phyloP scores from a whole-genome alignment of 257 asterid genomes.

The Solanum chilense region DNA sequence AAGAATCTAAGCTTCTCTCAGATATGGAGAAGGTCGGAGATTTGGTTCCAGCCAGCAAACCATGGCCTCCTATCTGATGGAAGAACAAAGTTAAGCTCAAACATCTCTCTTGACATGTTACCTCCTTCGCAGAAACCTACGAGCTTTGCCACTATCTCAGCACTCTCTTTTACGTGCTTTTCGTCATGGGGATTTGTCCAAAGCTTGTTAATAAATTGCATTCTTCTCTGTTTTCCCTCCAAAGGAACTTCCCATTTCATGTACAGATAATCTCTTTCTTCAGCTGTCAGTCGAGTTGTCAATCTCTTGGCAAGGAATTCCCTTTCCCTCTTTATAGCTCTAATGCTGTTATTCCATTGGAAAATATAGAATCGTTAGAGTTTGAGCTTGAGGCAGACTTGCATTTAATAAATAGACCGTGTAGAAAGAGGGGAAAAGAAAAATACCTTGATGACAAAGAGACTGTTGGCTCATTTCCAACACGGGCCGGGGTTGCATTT shows the following conservation, averaged over 20 bases:
- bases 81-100: slow-evolving; percentile 75
- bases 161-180: slow-evolving; percentile 68
- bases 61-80: slow-evolving; percentile 82
- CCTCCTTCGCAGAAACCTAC: slow-evolving; percentile 77
- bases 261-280: slow-evolving; percentile 75
- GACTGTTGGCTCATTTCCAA: slow-evolving; percentile 59
- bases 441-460: slow-evolving; percentile 73
- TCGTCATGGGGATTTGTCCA: slow-evolving; percentile 72
- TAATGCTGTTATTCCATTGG: slow-evolving; percentile 30
- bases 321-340: slow-evolving; percentile 73
- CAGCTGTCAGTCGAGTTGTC: slow-evolving; percentile 54
- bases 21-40: slow-evolving; percentile 66
- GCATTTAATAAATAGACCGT: background rate
- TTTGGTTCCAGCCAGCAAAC: slow-evolving; percentile 85
- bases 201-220: slow-evolving; percentile 73
- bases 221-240: slow-evolving; percentile 73
- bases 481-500: slow-evolving; percentile 63
- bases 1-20: slow-evolving; percentile 33
- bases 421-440: background rate
- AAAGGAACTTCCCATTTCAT: slow-evolving; percentile 83
- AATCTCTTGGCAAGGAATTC: slow-evolving; percentile 85
- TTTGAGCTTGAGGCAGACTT: background rate
- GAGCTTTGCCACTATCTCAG: slow-evolving; percentile 80
- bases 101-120: slow-evolving; percentile 81
- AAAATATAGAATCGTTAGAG: background rate